Evolutionary conservation across 1,284 basidiomycete genomes (phyloP).

Genomic region (Chalciporus piperatoides): DNA sequence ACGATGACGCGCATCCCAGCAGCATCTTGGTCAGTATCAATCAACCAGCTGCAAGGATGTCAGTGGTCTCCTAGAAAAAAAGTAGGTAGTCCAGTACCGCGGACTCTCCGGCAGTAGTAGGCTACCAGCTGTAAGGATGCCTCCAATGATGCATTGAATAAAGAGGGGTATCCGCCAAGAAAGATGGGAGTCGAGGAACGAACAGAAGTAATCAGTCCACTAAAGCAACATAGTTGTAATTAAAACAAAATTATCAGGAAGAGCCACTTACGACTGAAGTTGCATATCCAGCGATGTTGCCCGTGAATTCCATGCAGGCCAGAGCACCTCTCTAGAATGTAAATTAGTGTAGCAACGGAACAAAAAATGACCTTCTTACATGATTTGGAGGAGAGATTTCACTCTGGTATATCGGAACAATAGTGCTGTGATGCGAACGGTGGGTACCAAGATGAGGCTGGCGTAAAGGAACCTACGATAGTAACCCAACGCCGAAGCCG

Average conservation of each 20-base stretch:
- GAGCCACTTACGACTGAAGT: slow-evolving; percentile 77
- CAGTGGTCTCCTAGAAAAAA: slow-evolving; percentile 2
- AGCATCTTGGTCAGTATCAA: slow-evolving; percentile 84
- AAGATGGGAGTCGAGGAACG: slow-evolving; percentile 77
- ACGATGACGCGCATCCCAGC: slow-evolving; percentile 88
- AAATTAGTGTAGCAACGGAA: slow-evolving; percentile 8
- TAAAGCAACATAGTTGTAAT: slow-evolving; percentile 30
- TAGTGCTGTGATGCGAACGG: slow-evolving; percentile 55
- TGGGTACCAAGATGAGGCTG: slow-evolving; percentile 2
- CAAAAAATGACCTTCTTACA: slow-evolving; percentile 43
- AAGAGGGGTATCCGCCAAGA: slow-evolving; percentile 85
- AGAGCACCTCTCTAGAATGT: slow-evolving; percentile 72
- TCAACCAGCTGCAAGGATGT: slow-evolving; percentile 67
- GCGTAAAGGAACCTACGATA: slow-evolving; percentile 63
- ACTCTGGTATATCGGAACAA: slow-evolving; percentile 97
- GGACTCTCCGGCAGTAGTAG: slow-evolving; percentile 92
- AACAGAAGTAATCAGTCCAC: slow-evolving; percentile 96
- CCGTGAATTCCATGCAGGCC: slow-evolving; percentile 97
- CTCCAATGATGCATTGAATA: slow-evolving; percentile 87
- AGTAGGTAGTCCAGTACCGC: slow-evolving; percentile 43
- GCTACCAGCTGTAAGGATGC: slow-evolving; percentile 78
- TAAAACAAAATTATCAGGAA: neutral
- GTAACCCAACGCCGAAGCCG: slow-evolving; percentile 91
- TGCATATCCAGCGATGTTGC: slow-evolving; percentile 93
- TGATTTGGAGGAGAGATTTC: slow-evolving; percentile 95